Conservation (phyloP, 331 rosid genomes). For the Spiraea crenata region DNA sequence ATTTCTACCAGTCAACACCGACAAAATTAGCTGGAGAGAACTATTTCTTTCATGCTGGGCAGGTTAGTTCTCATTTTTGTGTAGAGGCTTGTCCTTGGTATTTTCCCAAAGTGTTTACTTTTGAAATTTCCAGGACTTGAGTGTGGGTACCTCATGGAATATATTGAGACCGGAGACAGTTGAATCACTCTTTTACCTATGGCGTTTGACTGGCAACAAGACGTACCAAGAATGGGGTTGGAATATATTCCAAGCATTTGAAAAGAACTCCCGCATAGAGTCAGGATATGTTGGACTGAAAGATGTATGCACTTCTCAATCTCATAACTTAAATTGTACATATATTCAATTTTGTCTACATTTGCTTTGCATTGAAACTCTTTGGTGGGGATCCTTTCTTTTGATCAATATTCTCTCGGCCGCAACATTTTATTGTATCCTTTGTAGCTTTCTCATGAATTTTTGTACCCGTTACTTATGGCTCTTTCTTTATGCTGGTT, state of each 20-base stretch:
- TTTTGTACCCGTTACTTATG: background rate
- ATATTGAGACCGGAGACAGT: conserved; percentile 95
- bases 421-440: background rate
- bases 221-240: conserved; percentile 99
- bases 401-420: background rate
- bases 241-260: conserved; percentile 98
- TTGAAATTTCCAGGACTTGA: conserved; percentile 62
- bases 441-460: background rate
- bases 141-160: conserved; percentile 99
- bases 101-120: conserved; percentile 16
- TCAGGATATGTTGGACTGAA: conserved; percentile 92
- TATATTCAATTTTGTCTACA: conserved; percentile 21
- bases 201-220: conserved; percentile 94
- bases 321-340: background rate
- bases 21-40: conserved; percentile 98
- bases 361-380: background rate
- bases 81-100: background rate
- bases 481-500: conserved; percentile 14
- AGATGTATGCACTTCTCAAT: conserved; percentile 67
- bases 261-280: conserved; percentile 88
- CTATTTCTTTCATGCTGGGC: conserved; percentile 70
- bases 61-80: conserved; percentile 52
- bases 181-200: conserved; percentile 93
- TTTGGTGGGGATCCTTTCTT: background rate
- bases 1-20: conserved; percentile 92